Base-by-base conservation (phyloP, 192 early-diverging fungal species). In the Coemansia sp. region DNA sequence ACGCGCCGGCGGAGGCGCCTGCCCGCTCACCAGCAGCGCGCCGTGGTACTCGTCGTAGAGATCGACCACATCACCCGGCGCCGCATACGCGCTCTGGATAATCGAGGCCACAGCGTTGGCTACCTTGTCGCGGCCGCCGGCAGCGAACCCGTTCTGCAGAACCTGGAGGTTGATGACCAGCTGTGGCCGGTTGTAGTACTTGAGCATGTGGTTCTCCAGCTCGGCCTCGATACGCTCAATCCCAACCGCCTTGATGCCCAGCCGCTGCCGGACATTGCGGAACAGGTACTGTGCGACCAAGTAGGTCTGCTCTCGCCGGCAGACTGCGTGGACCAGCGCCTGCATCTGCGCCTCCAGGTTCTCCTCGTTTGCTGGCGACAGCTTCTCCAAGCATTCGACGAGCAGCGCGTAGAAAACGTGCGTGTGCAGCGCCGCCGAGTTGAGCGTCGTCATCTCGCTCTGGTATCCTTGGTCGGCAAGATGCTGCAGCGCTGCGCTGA, bases 371-470 rank as follows among this genome's bases (percentile, higher is more conserved):
- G 73, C 72, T 16, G 69, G 60, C 22, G 77, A 36, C n/a, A 88
- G 31, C 2, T 76, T 76, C 38, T 81, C 64, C n/a, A 88, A 44
- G 16, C 80, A 78, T 35, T 82, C 81, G 26, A 72, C 44, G 21
- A 88, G 47, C 17, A 88, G 75, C 27, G 71, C 62, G 41, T 80
- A 81, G 41, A 81, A 88, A 16, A 88, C 79, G 11, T 77, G 65
- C 1, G 85, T 67, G 62, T 81, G 80, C 14, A 81, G 73, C 19
- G 84, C 79, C 7, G 86, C 82, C 26, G 83, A 80, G 55, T 69
- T 77, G 2, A 85, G 54, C 36, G 78, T 69, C 29, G 82, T 74
- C 52, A 86, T 79, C 51, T 88, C 86, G 6, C 73, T 58, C 57
- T 80, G 69, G 48, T 82, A 74, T 17, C 83, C 85, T 19, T 72